Conservation (phyloP, 2,329 filamentous ascomycete genomes). For the Fusarium incarnatum region DNA sequence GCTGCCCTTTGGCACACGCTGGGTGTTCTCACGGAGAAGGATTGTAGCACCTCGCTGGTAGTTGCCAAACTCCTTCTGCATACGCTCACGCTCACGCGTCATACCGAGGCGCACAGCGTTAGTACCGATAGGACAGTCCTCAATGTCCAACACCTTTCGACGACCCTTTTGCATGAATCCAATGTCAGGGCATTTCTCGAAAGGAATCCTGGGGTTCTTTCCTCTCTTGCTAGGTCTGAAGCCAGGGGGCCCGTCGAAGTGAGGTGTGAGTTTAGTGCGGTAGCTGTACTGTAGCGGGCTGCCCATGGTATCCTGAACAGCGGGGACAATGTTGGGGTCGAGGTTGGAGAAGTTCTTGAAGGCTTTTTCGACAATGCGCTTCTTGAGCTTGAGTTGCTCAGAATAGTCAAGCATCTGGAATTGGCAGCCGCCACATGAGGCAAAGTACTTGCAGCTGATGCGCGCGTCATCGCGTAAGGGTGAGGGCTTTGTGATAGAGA, state of each 20-base stretch:
- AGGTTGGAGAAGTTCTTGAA: slow-evolving; percentile 92
- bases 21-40: slow-evolving; percentile 86
- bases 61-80: slow-evolving; percentile 74
- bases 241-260: slow-evolving; percentile 84
- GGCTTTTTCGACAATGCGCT: slow-evolving; percentile 87
- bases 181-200: slow-evolving; percentile 78
- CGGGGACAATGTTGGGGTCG: slow-evolving; percentile 77
- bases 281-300: slow-evolving; percentile 94
- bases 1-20: slow-evolving; percentile 68
- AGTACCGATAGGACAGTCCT: slow-evolving; percentile 96
- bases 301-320: slow-evolving; percentile 85
- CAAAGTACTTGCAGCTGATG: slow-evolving; percentile 87
- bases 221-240: slow-evolving; percentile 62
- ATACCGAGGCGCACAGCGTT: slow-evolving; percentile 84
- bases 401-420: slow-evolving; percentile 96
- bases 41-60: slow-evolving; percentile 89
- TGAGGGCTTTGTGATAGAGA: slow-evolving; percentile 80
- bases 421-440: slow-evolving; percentile 89
- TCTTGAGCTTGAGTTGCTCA: slow-evolving; percentile 88
- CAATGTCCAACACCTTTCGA: slow-evolving; percentile 86
- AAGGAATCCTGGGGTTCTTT: slow-evolving; percentile 60
- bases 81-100: slow-evolving; percentile 79
- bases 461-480: slow-evolving; percentile 80
- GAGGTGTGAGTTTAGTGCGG: slow-evolving; percentile 95
- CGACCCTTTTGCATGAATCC: slow-evolving; percentile 93